phyloP scores from a whole-genome alignment of 2,329 filamentous ascomycete genomes.

The Didymella arachidicola region DNA sequence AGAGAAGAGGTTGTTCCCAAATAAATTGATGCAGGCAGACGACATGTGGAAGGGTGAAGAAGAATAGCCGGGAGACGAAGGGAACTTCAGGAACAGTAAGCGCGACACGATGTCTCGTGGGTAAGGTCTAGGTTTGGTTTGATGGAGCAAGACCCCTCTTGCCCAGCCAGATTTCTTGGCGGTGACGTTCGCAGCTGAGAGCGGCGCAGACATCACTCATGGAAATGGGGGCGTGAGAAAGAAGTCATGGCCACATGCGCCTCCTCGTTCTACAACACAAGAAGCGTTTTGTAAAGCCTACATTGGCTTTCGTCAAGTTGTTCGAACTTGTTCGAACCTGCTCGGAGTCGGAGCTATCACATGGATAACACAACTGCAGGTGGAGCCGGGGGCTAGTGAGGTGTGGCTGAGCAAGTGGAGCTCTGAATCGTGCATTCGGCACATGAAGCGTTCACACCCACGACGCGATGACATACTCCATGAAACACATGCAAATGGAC shows the following conservation, averaged over 20 bases:
- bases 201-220: neutral
- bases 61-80: slow-evolving; percentile 23
- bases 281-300: no score
- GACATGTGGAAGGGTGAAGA: slow-evolving; percentile 46
- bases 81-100: slow-evolving; percentile 40
- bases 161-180: slow-evolving; percentile 16
- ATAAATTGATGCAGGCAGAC: slow-evolving; percentile 41
- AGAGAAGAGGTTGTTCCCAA: slow-evolving; percentile 49
- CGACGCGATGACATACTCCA: neutral
- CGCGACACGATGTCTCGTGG: slow-evolving; percentile 44
- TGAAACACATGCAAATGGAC: no score
- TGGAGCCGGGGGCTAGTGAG: slow-evolving; percentile 16
- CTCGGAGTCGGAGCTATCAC: slow-evolving; percentile 10
- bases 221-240: neutral
- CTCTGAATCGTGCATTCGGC: slow-evolving; percentile 11
- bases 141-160: slow-evolving; percentile 26
- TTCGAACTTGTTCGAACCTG: neutral
- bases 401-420: slow-evolving; percentile 35
- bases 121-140: slow-evolving; percentile 26
- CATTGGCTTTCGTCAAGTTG: no score
- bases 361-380: neutral
- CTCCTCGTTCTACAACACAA: neutral
- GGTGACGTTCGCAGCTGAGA: slow-evolving; percentile 13
- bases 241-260: neutral
- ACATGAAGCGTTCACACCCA: neutral